Percentiles rank a stretch among this genome's conserved stretches.
phyloP scores from a whole-genome alignment of 768 basidiomycete genomes.

The Hygrophorus russula region DNA sequence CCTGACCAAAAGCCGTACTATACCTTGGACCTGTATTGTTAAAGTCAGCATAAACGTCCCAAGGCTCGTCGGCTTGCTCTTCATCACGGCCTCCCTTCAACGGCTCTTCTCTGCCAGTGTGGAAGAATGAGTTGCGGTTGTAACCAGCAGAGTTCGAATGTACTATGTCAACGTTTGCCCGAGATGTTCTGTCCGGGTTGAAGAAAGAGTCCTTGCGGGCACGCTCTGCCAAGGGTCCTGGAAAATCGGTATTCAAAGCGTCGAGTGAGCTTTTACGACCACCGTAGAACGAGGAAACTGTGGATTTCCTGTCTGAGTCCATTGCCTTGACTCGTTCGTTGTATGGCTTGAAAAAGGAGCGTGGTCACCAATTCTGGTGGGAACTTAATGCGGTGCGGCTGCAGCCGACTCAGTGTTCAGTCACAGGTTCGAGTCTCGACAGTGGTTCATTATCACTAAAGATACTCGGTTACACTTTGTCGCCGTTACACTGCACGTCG shows the following conservation, averaged over 20 bases:
- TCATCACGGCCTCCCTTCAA: slow-evolving; percentile 72
- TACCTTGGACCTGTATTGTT: slow-evolving; percentile 79
- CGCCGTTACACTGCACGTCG: no score
- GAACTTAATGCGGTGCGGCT: no score
- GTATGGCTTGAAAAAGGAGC: neutral
- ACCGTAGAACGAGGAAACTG: slow-evolving; percentile 73
- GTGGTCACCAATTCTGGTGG: no score
- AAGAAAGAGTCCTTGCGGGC: slow-evolving; percentile 65
- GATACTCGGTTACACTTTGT: no score
- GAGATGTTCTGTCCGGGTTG: slow-evolving; percentile 33
- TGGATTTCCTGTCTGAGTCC: slow-evolving; percentile 73
- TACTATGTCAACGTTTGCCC: slow-evolving; percentile 37
- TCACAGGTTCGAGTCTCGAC: no score
- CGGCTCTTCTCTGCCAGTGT: slow-evolving; percentile 62
- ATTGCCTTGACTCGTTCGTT: slow-evolving; percentile 24
- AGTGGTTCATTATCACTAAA: no score
- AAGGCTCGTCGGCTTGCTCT: slow-evolving; percentile 38
- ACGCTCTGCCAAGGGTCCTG: slow-evolving; percentile 21
- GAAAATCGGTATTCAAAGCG: slow-evolving; percentile 44
- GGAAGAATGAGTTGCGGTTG: slow-evolving; percentile 58
- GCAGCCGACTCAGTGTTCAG: no score
- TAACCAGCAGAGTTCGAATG: slow-evolving; percentile 50
- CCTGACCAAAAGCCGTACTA: slow-evolving; percentile 46
- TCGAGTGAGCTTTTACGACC: slow-evolving; percentile 51
- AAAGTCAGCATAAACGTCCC: slow-evolving; percentile 85